These are phyloP conservation scores for Endoconidiophora laricicola DNA, from an alignment of 2,329 filamentous ascomycete species.

Conservation along the genomic window DNA sequence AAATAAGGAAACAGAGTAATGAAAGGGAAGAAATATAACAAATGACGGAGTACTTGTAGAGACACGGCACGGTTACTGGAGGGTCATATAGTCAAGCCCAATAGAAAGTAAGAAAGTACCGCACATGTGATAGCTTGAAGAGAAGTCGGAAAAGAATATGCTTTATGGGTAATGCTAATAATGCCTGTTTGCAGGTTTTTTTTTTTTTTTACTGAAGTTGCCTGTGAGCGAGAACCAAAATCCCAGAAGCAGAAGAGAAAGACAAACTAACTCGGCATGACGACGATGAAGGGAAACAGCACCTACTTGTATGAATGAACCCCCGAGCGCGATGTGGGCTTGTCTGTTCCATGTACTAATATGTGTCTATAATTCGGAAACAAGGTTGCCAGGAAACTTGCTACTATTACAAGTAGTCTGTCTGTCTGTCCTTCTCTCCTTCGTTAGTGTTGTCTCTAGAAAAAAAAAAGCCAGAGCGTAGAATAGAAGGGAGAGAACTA, in stretches of 20 bases:
- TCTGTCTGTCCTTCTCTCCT: too few relatives aligned
- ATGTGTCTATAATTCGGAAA: too few relatives aligned
- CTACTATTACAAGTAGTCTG: too few relatives aligned
- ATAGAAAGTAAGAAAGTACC: not conserved
- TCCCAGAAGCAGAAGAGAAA: not conserved
- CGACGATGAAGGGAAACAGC: conserved; percentile 1
- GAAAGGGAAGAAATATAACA: not conserved
- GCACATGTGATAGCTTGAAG: not conserved
- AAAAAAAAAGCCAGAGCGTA: too few relatives aligned
- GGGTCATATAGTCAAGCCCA: too few relatives aligned
- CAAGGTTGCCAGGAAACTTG: too few relatives aligned
- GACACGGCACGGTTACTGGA: too few relatives aligned
- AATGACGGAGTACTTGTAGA: not conserved
- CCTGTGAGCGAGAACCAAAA: not conserved
- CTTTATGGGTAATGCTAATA: not conserved
- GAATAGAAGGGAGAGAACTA: too few relatives aligned
- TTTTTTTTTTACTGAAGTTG: not conserved
- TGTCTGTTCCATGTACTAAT: too few relatives aligned
- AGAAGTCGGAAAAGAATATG: not conserved
- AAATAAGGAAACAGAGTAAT: conserved; percentile 2
- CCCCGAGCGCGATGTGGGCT: too few relatives aligned
- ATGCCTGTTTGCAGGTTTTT: not conserved
- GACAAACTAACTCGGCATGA: not conserved
- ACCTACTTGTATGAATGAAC: conserved; percentile 4
- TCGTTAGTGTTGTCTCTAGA: too few relatives aligned